A percentile compares a stretch with the other conserved stretches of the same genome.
These are phyloP conservation scores for Hondaea fermentalgiana DNA, from an alignment of 108 stramenopile species.

Conservation along the genomic window DNA sequence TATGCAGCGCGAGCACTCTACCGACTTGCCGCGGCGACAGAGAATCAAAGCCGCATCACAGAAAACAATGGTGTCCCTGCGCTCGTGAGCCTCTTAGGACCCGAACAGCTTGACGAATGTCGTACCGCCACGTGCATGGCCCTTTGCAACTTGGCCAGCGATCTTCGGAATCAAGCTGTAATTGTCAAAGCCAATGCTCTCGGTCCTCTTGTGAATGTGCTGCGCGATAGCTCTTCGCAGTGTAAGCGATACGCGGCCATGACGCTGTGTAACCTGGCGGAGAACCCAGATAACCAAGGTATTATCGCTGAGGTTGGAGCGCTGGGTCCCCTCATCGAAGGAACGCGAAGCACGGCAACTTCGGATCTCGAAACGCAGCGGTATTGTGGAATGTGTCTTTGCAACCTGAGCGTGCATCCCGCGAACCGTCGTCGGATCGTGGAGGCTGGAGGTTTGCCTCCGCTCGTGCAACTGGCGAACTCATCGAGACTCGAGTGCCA, in stretches of 20 bases:
- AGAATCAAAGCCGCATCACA: conserved; percentile 42
- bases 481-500: conserved; percentile 40
- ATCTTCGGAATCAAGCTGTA: conserved; percentile 41
- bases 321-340: neutral
- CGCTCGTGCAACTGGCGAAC: conserved; percentile 41
- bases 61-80: conserved; percentile 29
- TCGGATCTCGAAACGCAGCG: conserved; percentile 35
- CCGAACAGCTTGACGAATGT: neutral
- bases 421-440: conserved; percentile 46
- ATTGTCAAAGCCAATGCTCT: conserved; percentile 50
- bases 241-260: conserved; percentile 56
- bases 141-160: conserved; percentile 57
- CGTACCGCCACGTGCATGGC: conserved; percentile 49
- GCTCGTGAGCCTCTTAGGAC: conserved; percentile 13
- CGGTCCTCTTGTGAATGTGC: conserved; percentile 41
- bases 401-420: conserved; percentile 59
- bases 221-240: conserved; percentile 36
- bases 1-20: conserved; percentile 36
- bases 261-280: conserved; percentile 60
- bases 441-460: conserved; percentile 36
- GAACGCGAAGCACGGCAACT: conserved; percentile 33
- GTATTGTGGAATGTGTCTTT: conserved; percentile 60
- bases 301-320: conserved; percentile 32
- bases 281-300: conserved; percentile 61
- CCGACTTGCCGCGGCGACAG: conserved; percentile 43